phyloP scores from a whole-genome alignment of 805 yeast genomes.

The Candida rishiriensis region DNA sequence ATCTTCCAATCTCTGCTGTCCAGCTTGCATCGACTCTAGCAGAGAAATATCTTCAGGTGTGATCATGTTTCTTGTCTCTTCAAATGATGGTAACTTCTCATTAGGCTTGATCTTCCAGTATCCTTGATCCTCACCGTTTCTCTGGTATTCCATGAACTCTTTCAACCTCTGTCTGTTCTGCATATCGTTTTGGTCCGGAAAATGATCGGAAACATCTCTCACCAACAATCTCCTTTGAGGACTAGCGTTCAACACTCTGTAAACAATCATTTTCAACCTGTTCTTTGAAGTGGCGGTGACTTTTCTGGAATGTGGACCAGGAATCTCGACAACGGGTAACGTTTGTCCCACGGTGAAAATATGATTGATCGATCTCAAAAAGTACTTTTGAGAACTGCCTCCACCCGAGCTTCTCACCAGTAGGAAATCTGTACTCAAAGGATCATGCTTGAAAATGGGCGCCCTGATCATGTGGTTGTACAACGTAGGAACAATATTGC shows the following conservation, averaged over 20 bases:
- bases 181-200: constrained; percentile 96
- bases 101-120: constrained; percentile 83
- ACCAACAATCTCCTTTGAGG: constrained; percentile 74
- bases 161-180: constrained; percentile 92
- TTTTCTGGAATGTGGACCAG: constrained; percentile 96
- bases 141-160: constrained; percentile 96
- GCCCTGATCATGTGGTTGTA: constrained; percentile 91
- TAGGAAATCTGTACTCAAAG: constrained; percentile 73
- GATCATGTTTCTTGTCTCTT: constrained; percentile 74
- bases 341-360: constrained; percentile 88
- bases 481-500: constrained; percentile 87
- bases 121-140: constrained; percentile 92
- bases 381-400: constrained; percentile 63
- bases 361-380: constrained; percentile 62
- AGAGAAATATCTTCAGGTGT: constrained; percentile 87
- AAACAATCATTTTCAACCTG: constrained; percentile 89
- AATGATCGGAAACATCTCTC: constrained; percentile 83
- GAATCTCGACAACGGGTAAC: constrained; percentile 89
- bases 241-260: constrained; percentile 72
- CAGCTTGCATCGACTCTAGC: constrained; percentile 87
- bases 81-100: constrained; percentile 66
- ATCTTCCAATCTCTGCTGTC: constrained; percentile 86
- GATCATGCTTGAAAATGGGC: constrained; percentile 86
- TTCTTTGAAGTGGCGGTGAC: constrained; percentile 91
- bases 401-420: constrained; percentile 76